phyloP scores from a whole-genome alignment of 257 asterid genomes.

The Leptodermis oblonga region DNA sequence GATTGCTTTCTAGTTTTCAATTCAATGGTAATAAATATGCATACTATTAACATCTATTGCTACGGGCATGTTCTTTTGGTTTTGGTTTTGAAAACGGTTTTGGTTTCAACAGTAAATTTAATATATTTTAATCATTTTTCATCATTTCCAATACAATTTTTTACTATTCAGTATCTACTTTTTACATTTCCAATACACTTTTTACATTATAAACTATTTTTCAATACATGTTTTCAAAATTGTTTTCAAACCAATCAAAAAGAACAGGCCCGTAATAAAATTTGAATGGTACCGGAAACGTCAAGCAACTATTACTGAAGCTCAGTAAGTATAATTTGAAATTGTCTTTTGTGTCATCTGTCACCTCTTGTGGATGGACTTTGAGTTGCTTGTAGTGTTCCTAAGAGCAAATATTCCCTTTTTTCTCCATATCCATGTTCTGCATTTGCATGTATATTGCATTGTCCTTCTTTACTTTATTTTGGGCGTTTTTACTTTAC shows the following conservation, averaged over 20 bases:
- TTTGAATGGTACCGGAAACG: background rate
- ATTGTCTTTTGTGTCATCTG: background rate
- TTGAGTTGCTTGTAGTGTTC: background rate
- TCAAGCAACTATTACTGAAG: background rate
- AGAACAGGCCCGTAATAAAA: too few relatives aligned
- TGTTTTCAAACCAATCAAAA: too few relatives aligned
- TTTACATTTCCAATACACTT: too few relatives aligned
- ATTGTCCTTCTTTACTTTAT: background rate
- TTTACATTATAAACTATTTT: too few relatives aligned
- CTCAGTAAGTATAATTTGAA: background rate
- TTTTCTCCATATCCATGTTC: background rate
- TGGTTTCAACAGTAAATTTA: too few relatives aligned
- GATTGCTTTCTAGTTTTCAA: background rate
- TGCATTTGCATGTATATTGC: background rate
- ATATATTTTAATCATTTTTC: too few relatives aligned
- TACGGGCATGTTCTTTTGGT: too few relatives aligned
- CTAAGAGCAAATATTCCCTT: background rate
- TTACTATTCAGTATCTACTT: too few relatives aligned
- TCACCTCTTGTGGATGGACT: background rate
- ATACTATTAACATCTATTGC: background rate
- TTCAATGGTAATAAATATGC: background rate
- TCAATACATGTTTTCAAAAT: too few relatives aligned
- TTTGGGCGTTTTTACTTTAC: background rate
- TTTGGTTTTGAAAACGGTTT: too few relatives aligned
- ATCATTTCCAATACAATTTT: too few relatives aligned